These are phyloP conservation scores for Draba incana DNA, from an alignment of 345 rosid species.

Conservation along the genomic window DNA sequence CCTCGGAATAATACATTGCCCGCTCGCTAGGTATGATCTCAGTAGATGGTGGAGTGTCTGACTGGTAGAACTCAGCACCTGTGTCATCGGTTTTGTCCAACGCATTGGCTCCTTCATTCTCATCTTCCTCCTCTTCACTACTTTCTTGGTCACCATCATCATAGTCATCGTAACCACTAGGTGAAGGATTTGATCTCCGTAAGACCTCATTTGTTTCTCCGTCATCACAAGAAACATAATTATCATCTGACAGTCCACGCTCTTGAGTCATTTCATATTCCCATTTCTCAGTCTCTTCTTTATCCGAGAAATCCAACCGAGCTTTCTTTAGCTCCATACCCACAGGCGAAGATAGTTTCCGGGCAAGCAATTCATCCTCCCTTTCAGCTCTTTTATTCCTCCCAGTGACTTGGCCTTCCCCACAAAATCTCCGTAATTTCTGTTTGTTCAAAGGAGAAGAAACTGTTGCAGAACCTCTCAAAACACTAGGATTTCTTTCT, in stretches of 20 bases:
- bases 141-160: slow-evolving; percentile 41
- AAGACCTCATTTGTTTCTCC: slow-evolving; percentile 44
- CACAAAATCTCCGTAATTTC: slow-evolving; percentile 32
- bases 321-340: slow-evolving; percentile 44
- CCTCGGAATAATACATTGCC: slow-evolving; percentile 58
- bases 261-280: slow-evolving; percentile 50
- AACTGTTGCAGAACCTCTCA: slow-evolving; percentile 43
- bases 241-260: slow-evolving; percentile 44
- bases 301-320: slow-evolving; percentile 40
- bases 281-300: slow-evolving; percentile 45
- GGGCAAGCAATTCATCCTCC: slow-evolving; percentile 23
- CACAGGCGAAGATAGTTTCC: slow-evolving; percentile 31
- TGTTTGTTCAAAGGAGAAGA: slow-evolving; percentile 45
- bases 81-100: slow-evolving; percentile 26
- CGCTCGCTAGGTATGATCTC: slow-evolving; percentile 52
- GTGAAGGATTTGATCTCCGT: slow-evolving; percentile 38
- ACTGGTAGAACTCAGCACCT: slow-evolving; percentile 38
- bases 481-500: slow-evolving; percentile 42
- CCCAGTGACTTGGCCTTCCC: slow-evolving; percentile 24
- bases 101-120: slow-evolving; percentile 14
- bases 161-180: slow-evolving; percentile 37
- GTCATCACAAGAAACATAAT: slow-evolving; percentile 39
- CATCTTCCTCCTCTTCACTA: slow-evolving; percentile 38
- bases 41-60: slow-evolving; percentile 48
- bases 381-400: slow-evolving; percentile 30